phyloP scores from a whole-genome alignment of 2,329 filamentous ascomycete species.

The Aspergillus pseudoterreus region DNA sequence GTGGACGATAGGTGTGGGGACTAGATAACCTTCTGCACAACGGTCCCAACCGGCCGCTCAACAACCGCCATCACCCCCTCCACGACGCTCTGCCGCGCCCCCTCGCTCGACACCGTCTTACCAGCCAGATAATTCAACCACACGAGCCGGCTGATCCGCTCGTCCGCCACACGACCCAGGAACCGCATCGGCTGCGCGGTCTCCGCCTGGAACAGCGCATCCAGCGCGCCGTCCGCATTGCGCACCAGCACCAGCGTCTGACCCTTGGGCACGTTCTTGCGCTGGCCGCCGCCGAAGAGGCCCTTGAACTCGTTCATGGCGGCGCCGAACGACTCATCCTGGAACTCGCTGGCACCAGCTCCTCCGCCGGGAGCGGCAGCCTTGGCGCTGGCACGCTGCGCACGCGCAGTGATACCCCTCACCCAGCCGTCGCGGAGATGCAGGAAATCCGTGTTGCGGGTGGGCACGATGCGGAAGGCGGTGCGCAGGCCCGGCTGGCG shows the following conservation, averaged over 20 bases:
- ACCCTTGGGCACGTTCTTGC: slow-evolving; percentile 69
- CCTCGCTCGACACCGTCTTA: slow-evolving; percentile 79
- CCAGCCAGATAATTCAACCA: slow-evolving; percentile 92
- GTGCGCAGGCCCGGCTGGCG: slow-evolving; percentile 66
- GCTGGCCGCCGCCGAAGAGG: slow-evolving; percentile 70
- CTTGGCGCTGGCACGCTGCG: slow-evolving; percentile 54
- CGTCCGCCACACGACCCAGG: slow-evolving; percentile 72
- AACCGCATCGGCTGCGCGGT: slow-evolving; percentile 47
- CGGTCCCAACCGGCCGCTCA: slow-evolving; percentile 80
- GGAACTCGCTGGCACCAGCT: slow-evolving; percentile 43
- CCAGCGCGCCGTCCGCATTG: slow-evolving; percentile 61
- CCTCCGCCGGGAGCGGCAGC: slow-evolving; percentile 25
- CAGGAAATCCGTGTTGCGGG: slow-evolving; percentile 89
- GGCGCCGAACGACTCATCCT: slow-evolving; percentile 71
- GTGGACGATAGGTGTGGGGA: background rate
- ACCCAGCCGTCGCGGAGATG: slow-evolving; percentile 92
- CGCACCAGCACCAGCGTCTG: slow-evolving; percentile 72
- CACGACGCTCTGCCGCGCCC: slow-evolving; percentile 74
- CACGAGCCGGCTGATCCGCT: slow-evolving; percentile 73
- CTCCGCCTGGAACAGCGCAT: slow-evolving; percentile 61
- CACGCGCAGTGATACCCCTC: slow-evolving; percentile 72
- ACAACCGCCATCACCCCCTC: slow-evolving; percentile 86
- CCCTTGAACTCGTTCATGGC: slow-evolving; percentile 74
- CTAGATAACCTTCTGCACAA: slow-evolving; percentile 68
- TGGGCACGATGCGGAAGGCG: slow-evolving; percentile 78